phyloP scores from a whole-genome alignment of 1,284 basidiomycete genomes.

The Grifola frondosa region DNA sequence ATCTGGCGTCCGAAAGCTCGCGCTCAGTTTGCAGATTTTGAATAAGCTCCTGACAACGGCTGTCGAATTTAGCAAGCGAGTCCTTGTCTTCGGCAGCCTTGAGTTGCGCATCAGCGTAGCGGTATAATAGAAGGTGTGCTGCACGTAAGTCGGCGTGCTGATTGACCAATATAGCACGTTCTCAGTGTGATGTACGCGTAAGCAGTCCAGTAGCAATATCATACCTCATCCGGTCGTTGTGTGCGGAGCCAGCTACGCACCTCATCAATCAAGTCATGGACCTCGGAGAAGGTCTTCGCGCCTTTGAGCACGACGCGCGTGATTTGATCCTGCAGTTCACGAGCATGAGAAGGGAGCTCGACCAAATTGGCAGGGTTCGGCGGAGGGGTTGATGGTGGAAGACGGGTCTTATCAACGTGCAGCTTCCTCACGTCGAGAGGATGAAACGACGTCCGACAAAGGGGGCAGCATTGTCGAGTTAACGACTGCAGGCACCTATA shows the following conservation, averaged over 20 bases:
- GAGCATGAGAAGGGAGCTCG: slow-evolving; percentile 24
- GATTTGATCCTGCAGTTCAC: slow-evolving; percentile 36
- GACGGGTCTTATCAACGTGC: slow-evolving; percentile 27
- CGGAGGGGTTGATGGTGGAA: slow-evolving; percentile 21
- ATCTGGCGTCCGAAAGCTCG: slow-evolving; percentile 16
- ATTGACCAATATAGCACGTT: neutral
- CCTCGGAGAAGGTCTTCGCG: slow-evolving; percentile 34
- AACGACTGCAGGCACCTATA: slow-evolving; percentile 28
- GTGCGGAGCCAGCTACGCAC: slow-evolving; percentile 38
- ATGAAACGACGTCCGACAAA: slow-evolving; percentile 27
- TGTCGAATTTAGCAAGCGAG: slow-evolving; percentile 4
- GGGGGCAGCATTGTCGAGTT: slow-evolving; percentile 25
- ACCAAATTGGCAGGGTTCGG: slow-evolving; percentile 18
- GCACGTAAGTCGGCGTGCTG: slow-evolving; percentile 26
- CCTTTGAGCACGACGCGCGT: slow-evolving; percentile 39
- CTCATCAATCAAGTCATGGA: slow-evolving; percentile 36
- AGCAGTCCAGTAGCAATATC: neutral
- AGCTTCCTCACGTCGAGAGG: slow-evolving; percentile 23
- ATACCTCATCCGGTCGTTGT: slow-evolving; percentile 37
- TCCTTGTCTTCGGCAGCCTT: slow-evolving; percentile 20
- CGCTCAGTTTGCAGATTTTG: slow-evolving; percentile 9
- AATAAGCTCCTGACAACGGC: too few relatives aligned
- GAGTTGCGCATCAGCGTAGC: slow-evolving; percentile 18
- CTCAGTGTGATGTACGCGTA: slow-evolving; percentile 1
- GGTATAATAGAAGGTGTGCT: slow-evolving; percentile 20